phyloP scores from a whole-genome alignment of 768 basidiomycete species.

The Lanmaoa pseudosensibilis region DNA sequence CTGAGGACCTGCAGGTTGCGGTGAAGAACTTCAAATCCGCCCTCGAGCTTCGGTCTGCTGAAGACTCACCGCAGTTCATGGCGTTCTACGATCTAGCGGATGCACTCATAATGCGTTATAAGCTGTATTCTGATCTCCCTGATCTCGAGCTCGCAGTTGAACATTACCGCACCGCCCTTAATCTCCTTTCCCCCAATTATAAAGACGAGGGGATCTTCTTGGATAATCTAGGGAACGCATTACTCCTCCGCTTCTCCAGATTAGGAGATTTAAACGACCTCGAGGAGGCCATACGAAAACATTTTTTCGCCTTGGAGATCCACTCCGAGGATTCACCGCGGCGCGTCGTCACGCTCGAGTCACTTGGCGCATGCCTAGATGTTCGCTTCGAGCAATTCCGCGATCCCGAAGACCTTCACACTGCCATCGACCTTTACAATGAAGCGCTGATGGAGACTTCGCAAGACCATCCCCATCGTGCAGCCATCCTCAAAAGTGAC shows the following conservation, averaged over 20 bases:
- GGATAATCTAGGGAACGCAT: constrained; percentile 24
- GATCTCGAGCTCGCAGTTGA: constrained; percentile 33
- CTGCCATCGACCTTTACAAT: constrained; percentile 25
- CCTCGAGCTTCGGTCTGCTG: constrained; percentile 18
- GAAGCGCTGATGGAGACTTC: constrained; percentile 26
- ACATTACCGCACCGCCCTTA: constrained; percentile 24
- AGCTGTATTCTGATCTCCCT: constrained; percentile 10
- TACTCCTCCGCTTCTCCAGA: constrained; percentile 26
- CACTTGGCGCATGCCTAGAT: constrained; percentile 25
- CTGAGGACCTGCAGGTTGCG: constrained; percentile 29
- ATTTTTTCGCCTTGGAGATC: constrained; percentile 22
- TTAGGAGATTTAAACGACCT: constrained; percentile 17
- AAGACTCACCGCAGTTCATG: constrained; percentile 13
- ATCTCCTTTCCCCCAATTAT: constrained; percentile 15
- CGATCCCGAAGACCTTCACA: constrained; percentile 26
- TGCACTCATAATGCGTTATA: constrained; percentile 30
- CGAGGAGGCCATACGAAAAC: constrained; percentile 30
- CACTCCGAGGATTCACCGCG: constrained; percentile 11
- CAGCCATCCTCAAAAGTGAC: constrained; percentile 15
- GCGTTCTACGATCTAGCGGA: constrained; percentile 29
- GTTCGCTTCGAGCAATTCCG: constrained; percentile 25
- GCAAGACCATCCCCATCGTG: constrained; percentile 15
- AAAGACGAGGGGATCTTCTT: constrained; percentile 15
- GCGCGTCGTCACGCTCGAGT: constrained; percentile 20
- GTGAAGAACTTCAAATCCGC: constrained; percentile 25